These are phyloP conservation scores for Mycocentrospora acerina DNA, from an alignment of 2,329 filamentous ascomycete species.

Conservation along the genomic window DNA sequence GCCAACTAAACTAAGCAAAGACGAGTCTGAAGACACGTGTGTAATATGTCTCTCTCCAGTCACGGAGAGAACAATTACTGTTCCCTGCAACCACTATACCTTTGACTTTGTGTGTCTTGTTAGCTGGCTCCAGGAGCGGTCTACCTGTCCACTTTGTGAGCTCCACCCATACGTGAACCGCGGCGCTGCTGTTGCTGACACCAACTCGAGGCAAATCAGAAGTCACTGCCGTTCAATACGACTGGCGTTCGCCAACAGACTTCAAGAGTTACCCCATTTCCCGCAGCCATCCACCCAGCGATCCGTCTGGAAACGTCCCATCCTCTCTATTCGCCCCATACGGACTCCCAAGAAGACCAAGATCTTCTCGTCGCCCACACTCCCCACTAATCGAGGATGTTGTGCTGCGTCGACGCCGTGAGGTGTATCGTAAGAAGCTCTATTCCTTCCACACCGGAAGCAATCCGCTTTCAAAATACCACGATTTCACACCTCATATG, in stretches of 20 bases:
- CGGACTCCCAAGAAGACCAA: slow-evolving; percentile 18
- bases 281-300: slow-evolving; percentile 18
- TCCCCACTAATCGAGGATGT: slow-evolving; percentile 37
- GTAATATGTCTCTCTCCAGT: slow-evolving; percentile 84
- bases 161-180: slow-evolving; percentile 1
- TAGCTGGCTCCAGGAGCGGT: slow-evolving; percentile 74
- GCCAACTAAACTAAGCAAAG: slow-evolving; percentile 10
- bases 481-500: slow-evolving; percentile 67
- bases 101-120: slow-evolving; percentile 86
- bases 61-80: slow-evolving; percentile 68
- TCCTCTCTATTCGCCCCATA: slow-evolving; percentile 17
- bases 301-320: background rate
- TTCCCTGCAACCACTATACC: slow-evolving; percentile 75
- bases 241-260: slow-evolving; percentile 54
- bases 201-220: slow-evolving; percentile 50
- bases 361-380: slow-evolving; percentile 18
- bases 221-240: slow-evolving; percentile 65
- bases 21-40: slow-evolving; percentile 52
- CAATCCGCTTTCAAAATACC: slow-evolving; percentile 75
- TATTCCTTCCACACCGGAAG: slow-evolving; percentile 82
- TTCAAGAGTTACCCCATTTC: slow-evolving; percentile 62
- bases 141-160: slow-evolving; percentile 80
- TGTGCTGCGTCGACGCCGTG: slow-evolving; percentile 62
- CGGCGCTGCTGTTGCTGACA: no score
- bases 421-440: slow-evolving; percentile 70